Percentiles rank a stretch among this genome's conserved stretches.
These are phyloP conservation scores for Mycena leptocephala DNA, from an alignment of 768 basidiomycete genomes.

Conservation along the genomic window DNA sequence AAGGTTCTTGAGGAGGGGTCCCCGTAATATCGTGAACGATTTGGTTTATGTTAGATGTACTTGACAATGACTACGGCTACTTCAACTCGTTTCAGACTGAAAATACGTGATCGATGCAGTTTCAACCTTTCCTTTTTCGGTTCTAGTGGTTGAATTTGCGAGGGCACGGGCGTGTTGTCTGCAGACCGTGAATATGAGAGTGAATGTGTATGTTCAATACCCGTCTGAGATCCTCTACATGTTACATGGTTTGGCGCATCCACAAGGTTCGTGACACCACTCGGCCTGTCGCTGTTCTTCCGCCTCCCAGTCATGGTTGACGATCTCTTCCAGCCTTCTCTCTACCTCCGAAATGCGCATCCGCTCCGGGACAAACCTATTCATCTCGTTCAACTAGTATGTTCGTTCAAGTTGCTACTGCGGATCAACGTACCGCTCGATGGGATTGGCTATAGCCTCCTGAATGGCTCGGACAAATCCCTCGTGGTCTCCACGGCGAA, in stretches of 20 bases:
- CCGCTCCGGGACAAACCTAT: constrained; percentile 6
- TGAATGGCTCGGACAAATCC: background rate
- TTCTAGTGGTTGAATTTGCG: too few species aligned
- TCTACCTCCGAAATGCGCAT: constrained; percentile 16
- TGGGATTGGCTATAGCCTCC: constrained; percentile 8
- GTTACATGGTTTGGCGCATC: background rate
- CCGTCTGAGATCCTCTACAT: too few species aligned
- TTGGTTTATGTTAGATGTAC: background rate
- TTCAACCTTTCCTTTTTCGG: too few species aligned
- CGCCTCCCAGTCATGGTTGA: constrained; percentile 13
- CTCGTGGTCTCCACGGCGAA: background rate
- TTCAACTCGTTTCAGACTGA: too few species aligned
- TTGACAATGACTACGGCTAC: too few species aligned
- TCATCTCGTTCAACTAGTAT: background rate
- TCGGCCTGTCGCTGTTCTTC: constrained; percentile 3
- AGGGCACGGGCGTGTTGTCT: too few species aligned
- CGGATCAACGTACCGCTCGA: background rate
- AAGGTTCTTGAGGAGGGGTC: background rate
- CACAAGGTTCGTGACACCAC: constrained; percentile 19
- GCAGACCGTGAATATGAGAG: too few species aligned
- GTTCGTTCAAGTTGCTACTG: background rate
- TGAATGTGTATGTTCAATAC: too few species aligned
- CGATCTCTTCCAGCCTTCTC: constrained; percentile 11
- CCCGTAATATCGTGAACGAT: background rate
- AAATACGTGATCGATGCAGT: too few species aligned